These are phyloP conservation scores for Cucumis hystrix DNA, from an alignment of 306 rosid genomes.

Conservation along the genomic window DNA sequence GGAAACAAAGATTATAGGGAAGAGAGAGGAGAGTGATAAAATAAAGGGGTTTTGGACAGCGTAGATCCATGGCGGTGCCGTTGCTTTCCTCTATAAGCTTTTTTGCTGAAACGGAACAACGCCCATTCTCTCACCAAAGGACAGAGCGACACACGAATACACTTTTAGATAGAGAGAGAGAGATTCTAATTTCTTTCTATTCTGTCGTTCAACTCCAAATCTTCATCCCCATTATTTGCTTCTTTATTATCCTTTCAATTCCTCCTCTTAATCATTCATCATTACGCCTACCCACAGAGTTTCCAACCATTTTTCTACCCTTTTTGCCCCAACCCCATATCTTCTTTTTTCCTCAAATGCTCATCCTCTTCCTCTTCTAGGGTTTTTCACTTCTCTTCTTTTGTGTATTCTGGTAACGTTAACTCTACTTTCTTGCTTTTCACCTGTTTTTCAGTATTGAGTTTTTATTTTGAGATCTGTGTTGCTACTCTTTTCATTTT, in stretches of 20 bases:
- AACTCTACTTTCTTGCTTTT: background rate
- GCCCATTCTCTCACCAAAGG: background rate
- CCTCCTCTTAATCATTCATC: background rate
- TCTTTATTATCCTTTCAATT: background rate
- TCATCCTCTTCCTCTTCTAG: background rate
- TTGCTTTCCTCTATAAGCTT: background rate
- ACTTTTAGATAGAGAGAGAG: too few relatives aligned
- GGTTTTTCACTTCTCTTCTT: background rate
- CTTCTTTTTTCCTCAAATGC: slow-evolving; percentile 3
- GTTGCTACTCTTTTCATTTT: background rate
- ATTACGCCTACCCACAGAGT: background rate
- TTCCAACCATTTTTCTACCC: background rate
- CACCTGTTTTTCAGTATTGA: background rate
- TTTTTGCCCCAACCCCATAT: background rate
- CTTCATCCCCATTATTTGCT: background rate
- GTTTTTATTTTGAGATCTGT: background rate
- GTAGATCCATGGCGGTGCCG: slow-evolving; percentile 9
- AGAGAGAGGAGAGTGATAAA: background rate
- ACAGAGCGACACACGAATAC: background rate
- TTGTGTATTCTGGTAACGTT: background rate
- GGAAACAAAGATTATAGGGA: background rate
- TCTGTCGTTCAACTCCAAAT: too few relatives aligned
- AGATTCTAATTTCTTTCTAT: too few relatives aligned
- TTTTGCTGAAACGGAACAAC: background rate
- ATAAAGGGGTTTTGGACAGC: slow-evolving; percentile 4